Percentiles rank a stretch among this genome's conserved stretches.
These are phyloP conservation scores for Alternaria novae-zelandiae DNA, from an alignment of 2,329 filamentous ascomycete genomes.

Conservation along the genomic window DNA sequence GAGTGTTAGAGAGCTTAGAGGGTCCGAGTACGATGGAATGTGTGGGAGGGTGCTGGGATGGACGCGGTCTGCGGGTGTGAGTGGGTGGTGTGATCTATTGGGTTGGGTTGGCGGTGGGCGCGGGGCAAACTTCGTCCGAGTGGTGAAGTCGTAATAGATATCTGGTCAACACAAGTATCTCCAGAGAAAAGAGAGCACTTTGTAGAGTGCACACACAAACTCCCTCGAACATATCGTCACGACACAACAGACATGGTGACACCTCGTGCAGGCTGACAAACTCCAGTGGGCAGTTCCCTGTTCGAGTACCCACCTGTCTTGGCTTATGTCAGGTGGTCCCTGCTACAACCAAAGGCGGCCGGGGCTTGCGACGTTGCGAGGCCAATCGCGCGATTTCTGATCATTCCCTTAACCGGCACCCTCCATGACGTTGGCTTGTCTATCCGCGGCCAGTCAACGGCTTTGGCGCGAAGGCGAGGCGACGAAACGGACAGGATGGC, in stretches of 20 bases:
- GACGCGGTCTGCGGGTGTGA: background rate
- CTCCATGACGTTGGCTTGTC: conserved; percentile 39
- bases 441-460: conserved; percentile 7
- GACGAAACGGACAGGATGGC: background rate
- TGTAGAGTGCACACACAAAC: background rate
- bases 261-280: background rate
- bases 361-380: conserved; percentile 15
- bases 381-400: conserved; percentile 30
- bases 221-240: background rate
- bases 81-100: background rate
- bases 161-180: background rate
- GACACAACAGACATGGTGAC: background rate
- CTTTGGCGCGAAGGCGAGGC: background rate
- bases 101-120: background rate
- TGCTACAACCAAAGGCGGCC: conserved; percentile 24
- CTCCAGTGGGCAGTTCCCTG: background rate
- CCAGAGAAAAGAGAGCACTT: background rate
- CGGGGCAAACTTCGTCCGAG: background rate
- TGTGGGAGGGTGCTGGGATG: background rate
- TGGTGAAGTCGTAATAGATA: background rate
- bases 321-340: conserved; percentile 11
- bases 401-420: conserved; percentile 35
- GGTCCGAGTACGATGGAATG: conserved; percentile 1
- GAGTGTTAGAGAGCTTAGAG: background rate
- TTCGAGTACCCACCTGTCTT: background rate